Percentiles rank a stretch among this genome's conserved stretches.
These are phyloP conservation scores for Magnolia officinalis DNA, from an alignment of 164 flowering plant genomes.

Conservation along the genomic window DNA sequence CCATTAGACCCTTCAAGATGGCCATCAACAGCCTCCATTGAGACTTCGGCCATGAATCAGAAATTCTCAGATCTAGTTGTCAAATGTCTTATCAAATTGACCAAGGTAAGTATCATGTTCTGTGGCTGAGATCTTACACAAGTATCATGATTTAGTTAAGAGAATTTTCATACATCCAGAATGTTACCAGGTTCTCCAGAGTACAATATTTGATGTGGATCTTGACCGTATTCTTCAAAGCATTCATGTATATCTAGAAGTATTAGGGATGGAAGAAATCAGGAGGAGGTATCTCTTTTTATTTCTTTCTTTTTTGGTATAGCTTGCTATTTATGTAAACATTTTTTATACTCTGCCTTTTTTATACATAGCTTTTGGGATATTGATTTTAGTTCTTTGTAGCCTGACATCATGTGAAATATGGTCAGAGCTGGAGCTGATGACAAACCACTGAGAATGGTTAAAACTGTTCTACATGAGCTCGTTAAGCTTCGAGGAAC, in stretches of 20 bases:
- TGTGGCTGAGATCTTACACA: background rate
- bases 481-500: conserved; percentile 98
- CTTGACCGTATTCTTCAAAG: conserved; percentile 95
- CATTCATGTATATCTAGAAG: conserved; percentile 91
- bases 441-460: conserved; percentile 98
- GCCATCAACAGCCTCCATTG: conserved; percentile 79
- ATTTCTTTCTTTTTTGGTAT: background rate
- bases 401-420: background rate
- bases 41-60: conserved; percentile 69
- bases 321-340: background rate
- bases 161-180: background rate
- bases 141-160: background rate
- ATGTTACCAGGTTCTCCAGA: conserved; percentile 76
- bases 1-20: conserved; percentile 94
- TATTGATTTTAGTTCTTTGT: background rate
- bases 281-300: conserved; percentile 63
- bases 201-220: conserved; percentile 90
- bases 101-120: conserved; percentile 48
- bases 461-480: conserved; percentile 97
- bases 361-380: background rate
- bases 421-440: conserved; percentile 92
- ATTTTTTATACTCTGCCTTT: background rate
- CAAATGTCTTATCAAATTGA: conserved; percentile 89
- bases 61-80: conserved; percentile 96
- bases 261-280: conserved; percentile 97